phyloP scores from a whole-genome alignment of 2,329 filamentous ascomycete species.

The Trichoderma koningii region DNA sequence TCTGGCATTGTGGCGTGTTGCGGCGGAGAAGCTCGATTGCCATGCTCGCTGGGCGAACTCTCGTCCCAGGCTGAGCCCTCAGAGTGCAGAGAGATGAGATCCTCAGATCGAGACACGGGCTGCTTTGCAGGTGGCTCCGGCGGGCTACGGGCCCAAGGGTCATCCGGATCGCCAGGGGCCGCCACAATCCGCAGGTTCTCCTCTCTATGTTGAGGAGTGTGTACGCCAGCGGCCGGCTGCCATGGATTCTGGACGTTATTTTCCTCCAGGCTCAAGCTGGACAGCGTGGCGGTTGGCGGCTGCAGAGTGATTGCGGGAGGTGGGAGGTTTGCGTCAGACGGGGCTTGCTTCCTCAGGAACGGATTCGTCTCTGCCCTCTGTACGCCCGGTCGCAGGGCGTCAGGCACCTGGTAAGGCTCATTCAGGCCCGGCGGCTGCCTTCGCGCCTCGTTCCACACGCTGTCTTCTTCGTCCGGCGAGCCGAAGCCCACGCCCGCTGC shows the following conservation, averaged over 20 bases:
- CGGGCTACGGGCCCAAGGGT: slow-evolving; percentile 35
- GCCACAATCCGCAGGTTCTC: slow-evolving; percentile 26
- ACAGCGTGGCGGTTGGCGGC: slow-evolving; percentile 44
- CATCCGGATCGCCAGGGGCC: slow-evolving; percentile 35
- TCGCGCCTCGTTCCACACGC: slow-evolving; percentile 39
- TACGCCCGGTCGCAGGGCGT: slow-evolving; percentile 40
- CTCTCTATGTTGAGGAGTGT: slow-evolving; percentile 9
- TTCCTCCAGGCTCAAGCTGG: slow-evolving; percentile 48
- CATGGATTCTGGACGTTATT: slow-evolving; percentile 42
- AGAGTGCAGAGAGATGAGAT: slow-evolving; percentile 42
- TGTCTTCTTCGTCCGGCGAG: slow-evolving; percentile 36
- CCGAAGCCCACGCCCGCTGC: slow-evolving; percentile 27
- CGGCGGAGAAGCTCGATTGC: slow-evolving; percentile 32
- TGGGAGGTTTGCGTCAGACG: slow-evolving; percentile 28
- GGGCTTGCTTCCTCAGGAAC: slow-evolving; percentile 53
- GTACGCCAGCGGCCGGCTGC: slow-evolving; percentile 36
- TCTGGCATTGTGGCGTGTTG: slow-evolving; percentile 36
- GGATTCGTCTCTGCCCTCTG: slow-evolving; percentile 53
- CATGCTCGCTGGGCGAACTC: slow-evolving; percentile 35
- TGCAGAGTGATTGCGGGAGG: slow-evolving; percentile 7
- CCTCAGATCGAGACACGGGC: slow-evolving; percentile 36
- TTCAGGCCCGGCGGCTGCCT: slow-evolving; percentile 27
- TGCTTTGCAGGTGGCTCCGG: slow-evolving; percentile 32
- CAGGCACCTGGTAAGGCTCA: slow-evolving; percentile 35
- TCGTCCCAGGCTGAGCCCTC: slow-evolving; percentile 47